These are phyloP conservation scores for Globisporangium radiosum DNA, from an alignment of 352 stramenopile genomes.

Conservation along the genomic window DNA sequence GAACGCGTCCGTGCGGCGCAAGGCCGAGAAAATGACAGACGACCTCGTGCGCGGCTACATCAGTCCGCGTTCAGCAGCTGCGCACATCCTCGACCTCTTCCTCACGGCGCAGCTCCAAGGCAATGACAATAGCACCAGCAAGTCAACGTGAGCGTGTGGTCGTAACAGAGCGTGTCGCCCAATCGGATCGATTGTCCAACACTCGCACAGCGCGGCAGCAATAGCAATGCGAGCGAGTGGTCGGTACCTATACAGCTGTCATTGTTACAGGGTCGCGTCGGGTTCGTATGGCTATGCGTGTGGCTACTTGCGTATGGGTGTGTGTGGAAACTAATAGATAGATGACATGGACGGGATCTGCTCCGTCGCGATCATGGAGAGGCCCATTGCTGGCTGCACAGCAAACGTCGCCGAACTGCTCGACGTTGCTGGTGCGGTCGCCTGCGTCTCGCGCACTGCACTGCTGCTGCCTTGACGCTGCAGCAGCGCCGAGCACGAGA, in stretches of 20 bases:
- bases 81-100: conserved; percentile 54
- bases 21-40: conserved; percentile 51
- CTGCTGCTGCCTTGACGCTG: conserved; percentile 37
- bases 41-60: conserved; percentile 59
- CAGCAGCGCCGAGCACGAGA: conserved; percentile 66
- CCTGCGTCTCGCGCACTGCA: conserved; percentile 7
- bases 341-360: conserved; percentile 41
- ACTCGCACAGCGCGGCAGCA: background rate
- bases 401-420: conserved; percentile 4
- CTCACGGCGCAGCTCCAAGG: conserved; percentile 33
- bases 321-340: conserved; percentile 37
- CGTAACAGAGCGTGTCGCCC: no score
- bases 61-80: conserved; percentile 55
- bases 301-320: conserved; percentile 2
- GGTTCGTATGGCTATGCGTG: background rate
- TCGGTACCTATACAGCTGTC: conserved; percentile 10
- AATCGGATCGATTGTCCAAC: no score
- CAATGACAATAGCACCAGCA: background rate
- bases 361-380: conserved; percentile 52
- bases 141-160: background rate
- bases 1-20: conserved; percentile 31
- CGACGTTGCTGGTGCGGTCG: conserved; percentile 13
- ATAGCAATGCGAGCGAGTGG: background rate
- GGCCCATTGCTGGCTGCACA: conserved; percentile 18
- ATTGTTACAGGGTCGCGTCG: conserved; percentile 3